These are phyloP conservation scores for Xylaria telfairii DNA, from an alignment of 495 filamentous ascomycete species.

Conservation along the genomic window DNA sequence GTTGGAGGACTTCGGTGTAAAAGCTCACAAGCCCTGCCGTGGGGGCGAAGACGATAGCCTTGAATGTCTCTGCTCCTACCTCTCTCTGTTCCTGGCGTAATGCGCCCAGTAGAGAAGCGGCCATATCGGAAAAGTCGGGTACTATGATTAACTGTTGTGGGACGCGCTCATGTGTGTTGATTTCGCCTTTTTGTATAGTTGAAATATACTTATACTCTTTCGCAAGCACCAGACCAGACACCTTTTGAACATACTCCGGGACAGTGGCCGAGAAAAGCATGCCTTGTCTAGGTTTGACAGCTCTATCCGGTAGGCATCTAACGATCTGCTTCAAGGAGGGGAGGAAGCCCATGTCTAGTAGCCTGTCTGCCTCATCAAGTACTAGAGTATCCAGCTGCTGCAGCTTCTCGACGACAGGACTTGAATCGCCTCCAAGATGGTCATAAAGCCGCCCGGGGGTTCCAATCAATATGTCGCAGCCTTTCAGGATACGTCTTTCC, in stretches of 20 bases:
- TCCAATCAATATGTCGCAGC: constrained; percentile 62
- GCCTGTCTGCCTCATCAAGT: constrained; percentile 71
- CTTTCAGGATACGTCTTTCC: constrained; percentile 40
- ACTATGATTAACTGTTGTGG: constrained; percentile 65
- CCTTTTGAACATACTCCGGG: constrained; percentile 65
- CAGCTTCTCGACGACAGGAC: constrained; percentile 18
- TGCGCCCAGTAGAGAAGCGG: constrained; percentile 56
- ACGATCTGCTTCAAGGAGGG: constrained; percentile 64
- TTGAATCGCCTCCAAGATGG: constrained; percentile 41
- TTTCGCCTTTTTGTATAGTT: constrained; percentile 65
- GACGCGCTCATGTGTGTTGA: constrained; percentile 65
- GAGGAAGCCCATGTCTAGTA: constrained; percentile 70
- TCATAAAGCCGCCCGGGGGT: constrained; percentile 70
- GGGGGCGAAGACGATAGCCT: constrained; percentile 73
- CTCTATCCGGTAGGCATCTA: constrained; percentile 61
- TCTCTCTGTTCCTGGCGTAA: constrained; percentile 53
- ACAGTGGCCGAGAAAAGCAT: constrained; percentile 79
- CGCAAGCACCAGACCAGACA: constrained; percentile 62
- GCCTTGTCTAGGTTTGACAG: constrained; percentile 60
- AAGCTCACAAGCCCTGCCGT: constrained; percentile 67
- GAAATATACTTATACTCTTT: constrained; percentile 65
- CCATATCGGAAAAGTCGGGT: constrained; percentile 59
- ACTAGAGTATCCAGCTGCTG: constrained; percentile 61
- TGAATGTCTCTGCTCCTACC: constrained; percentile 48
- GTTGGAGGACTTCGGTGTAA: constrained; percentile 53